These are phyloP conservation scores for Rutstroemia sydowiana DNA, from an alignment of 2,329 filamentous ascomycete species.

Conservation along the genomic window DNA sequence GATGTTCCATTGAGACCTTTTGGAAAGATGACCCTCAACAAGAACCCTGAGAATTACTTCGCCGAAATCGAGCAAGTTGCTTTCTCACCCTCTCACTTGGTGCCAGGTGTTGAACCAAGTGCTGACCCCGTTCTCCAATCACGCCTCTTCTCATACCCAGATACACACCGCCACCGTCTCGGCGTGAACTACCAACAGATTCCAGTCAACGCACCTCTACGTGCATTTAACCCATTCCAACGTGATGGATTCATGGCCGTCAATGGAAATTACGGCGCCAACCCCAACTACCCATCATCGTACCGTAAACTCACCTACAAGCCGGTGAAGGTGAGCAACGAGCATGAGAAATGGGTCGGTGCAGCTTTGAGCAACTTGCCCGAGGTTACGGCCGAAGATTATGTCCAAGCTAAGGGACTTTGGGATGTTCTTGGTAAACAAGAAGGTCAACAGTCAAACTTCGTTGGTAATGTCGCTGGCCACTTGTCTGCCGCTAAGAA, in stretches of 20 bases:
- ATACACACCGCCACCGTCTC: slow-evolving; percentile 52
- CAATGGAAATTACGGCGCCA: slow-evolving; percentile 55
- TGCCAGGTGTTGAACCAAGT: slow-evolving; percentile 61
- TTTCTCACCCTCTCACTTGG: slow-evolving; percentile 60
- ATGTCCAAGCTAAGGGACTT: slow-evolving; percentile 30
- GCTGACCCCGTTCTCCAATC: slow-evolving; percentile 64
- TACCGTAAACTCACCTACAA: slow-evolving; percentile 41
- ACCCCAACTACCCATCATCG: slow-evolving; percentile 50
- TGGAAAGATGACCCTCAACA: slow-evolving; percentile 56
- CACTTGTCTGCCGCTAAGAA: slow-evolving; percentile 47
- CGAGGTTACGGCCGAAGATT: slow-evolving; percentile 31
- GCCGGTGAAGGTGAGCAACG: slow-evolving; percentile 33
- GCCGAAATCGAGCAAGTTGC: slow-evolving; percentile 63
- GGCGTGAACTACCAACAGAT: slow-evolving; percentile 53
- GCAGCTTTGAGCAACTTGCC: slow-evolving; percentile 38
- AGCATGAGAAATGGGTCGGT: slow-evolving; percentile 43
- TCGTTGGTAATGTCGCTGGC: slow-evolving; percentile 50
- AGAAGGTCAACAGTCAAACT: slow-evolving; percentile 53
- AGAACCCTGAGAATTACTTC: slow-evolving; percentile 55
- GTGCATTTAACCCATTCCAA: slow-evolving; percentile 61
- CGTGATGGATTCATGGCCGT: slow-evolving; percentile 65
- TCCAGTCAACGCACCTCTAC: slow-evolving; percentile 40
- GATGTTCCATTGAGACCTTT: slow-evolving; percentile 55
- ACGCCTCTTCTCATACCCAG: slow-evolving; percentile 64
- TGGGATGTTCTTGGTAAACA: slow-evolving; percentile 35